Percentiles rank a stretch among this genome's conserved stretches.
Evolutionary conservation across 108 stramenopile genomes (phyloP).

Genomic region (Skeletonema marinoi): DNA sequence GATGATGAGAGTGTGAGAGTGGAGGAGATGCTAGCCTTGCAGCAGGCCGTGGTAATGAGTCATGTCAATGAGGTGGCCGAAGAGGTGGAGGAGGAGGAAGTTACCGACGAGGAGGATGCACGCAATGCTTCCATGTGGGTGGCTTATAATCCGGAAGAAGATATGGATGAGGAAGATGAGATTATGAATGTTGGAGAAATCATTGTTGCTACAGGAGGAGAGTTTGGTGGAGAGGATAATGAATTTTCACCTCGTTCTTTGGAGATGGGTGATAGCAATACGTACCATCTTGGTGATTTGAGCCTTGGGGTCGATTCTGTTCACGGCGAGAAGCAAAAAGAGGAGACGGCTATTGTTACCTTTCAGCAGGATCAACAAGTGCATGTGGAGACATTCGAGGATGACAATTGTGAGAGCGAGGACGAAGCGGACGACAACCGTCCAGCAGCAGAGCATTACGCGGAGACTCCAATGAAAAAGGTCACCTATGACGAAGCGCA

Average conservation of each 20-base stretch:
- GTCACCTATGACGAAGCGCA: not conserved
- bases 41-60: not conserved
- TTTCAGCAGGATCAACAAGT: not conserved
- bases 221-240: not conserved
- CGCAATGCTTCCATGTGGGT: conserved; percentile 47
- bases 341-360: not conserved
- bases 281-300: not conserved
- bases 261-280: not conserved
- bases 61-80: not conserved
- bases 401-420: not conserved
- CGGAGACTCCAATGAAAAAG: not conserved
- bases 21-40: not conserved
- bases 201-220: conserved; percentile 12
- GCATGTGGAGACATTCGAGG: not conserved
- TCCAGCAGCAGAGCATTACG: no score
- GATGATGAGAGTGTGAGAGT: conserved; percentile 6
- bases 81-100: not conserved
- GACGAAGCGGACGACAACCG: not conserved
- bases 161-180: conserved; percentile 19
- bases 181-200: conserved; percentile 26
- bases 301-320: not conserved
- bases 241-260: not conserved
- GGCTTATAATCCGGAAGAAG: conserved; percentile 22
- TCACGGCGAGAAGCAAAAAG: not conserved
- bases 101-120: conserved; percentile 7